Percentiles rank a stretch among this genome's conserved stretches.
Conservation (phyloP, 176 grass and related monocot species). For the Hordeum vulgare region MorexV3_pseudomolecules_assembly NC_058519.1:47873197-47873696, state of each 20-base stretch:
- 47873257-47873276: conserved; percentile 12
- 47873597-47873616: conserved; percentile 46
- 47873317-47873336: conserved; percentile 50
- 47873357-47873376: conserved; percentile 61
- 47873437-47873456: conserved; percentile 82
- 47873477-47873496: conserved; percentile 56
- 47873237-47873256: conserved; percentile 47
- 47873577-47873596: conserved; percentile 68
- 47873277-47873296: conserved; percentile 13
- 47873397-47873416: conserved; percentile 38
- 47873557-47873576: conserved; percentile 45
- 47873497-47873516: conserved; percentile 40
- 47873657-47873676: conserved; percentile 60
- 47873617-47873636: conserved; percentile 37
- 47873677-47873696: conserved; percentile 46
- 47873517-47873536: conserved; percentile 59
- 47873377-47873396: conserved; percentile 66
- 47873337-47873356: conserved; percentile 29
- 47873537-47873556: conserved; percentile 50
- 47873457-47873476: conserved; percentile 38
- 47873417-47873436: conserved; percentile 15
- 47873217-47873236: conserved; percentile 80
- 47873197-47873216: conserved; percentile 34
- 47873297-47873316: conserved; percentile 69
- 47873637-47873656: conserved; percentile 29